Conservation (phyloP, 73 alveolate genomes). For the Paramecium primaurelia region DNA sequence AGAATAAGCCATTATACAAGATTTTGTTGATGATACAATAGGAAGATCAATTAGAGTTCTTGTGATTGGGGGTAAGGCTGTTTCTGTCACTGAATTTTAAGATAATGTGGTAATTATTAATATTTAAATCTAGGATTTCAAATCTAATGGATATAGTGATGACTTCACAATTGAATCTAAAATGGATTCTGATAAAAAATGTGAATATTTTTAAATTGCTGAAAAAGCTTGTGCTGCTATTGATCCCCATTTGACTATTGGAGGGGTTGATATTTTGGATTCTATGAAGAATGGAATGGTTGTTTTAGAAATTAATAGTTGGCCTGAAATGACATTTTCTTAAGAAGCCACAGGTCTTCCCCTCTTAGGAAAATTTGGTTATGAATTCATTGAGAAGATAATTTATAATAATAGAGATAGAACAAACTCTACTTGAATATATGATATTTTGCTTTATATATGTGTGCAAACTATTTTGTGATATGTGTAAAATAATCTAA, state of each 20-base stretch:
- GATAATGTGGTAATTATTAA: background rate
- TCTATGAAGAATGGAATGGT: background rate
- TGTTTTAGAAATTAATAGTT: background rate
- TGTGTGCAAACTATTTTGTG: background rate
- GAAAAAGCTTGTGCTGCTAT: background rate
- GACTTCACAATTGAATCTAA: background rate
- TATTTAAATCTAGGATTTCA: background rate
- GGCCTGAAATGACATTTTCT: background rate
- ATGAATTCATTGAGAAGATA: background rate
- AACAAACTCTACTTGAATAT: background rate
- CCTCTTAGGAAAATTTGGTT: background rate
- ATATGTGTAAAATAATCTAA: no score
- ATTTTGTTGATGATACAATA: background rate
- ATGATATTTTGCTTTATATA: background rate
- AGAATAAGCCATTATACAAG: background rate
- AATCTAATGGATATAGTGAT: conserved; percentile 5
- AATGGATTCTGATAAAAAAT: background rate
- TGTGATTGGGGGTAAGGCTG: background rate
- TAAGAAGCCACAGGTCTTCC: background rate
- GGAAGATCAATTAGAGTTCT: conserved; percentile 33
- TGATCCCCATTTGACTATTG: background rate
- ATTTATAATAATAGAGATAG: background rate
- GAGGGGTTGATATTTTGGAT: background rate
- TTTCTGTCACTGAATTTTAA: background rate
- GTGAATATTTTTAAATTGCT: background rate